Evolutionary conservation across 257 asterid genomes (phyloP).

Genomic region (Solanum dulcamara): DNA sequence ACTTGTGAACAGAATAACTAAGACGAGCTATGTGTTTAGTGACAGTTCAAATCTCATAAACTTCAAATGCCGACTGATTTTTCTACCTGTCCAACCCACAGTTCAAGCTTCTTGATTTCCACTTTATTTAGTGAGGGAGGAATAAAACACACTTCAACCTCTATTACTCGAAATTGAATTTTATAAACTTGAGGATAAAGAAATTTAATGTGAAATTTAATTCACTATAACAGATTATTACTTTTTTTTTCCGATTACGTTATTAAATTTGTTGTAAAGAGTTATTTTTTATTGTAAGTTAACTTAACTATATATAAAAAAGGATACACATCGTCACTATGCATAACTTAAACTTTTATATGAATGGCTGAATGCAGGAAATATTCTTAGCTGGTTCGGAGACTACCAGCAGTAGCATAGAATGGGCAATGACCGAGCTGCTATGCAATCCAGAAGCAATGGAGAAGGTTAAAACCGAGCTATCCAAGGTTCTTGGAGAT

Average conservation of each 20-base stretch:
- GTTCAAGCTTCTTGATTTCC: not conserved
- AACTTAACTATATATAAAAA: not conserved
- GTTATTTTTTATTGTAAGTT: not conserved
- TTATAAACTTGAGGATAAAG: not conserved
- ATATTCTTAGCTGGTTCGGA: slow-evolving; percentile 62
- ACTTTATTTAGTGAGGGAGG: too few species aligned
- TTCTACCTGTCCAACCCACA: not conserved
- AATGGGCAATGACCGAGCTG: slow-evolving; percentile 70
- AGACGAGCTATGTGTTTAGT: not conserved
- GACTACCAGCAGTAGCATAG: slow-evolving; percentile 51
- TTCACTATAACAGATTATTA: not conserved
- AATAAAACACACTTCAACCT: too few species aligned
- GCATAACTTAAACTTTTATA: not conserved
- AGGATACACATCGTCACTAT: not conserved
- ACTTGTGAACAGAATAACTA: not conserved
- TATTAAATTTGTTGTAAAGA: not conserved
- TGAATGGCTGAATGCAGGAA: slow-evolving; percentile 24
- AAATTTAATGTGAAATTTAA: not conserved
- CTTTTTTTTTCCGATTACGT: not conserved
- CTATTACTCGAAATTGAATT: too few species aligned
- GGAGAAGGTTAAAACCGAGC: slow-evolving; percentile 30
- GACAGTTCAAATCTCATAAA: not conserved
- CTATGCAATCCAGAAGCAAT: slow-evolving; percentile 38
- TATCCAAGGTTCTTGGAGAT: slow-evolving; percentile 22
- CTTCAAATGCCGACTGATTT: not conserved